A percentile compares a stretch with the other conserved stretches of the same genome.
Evolutionary conservation across 108 stramenopile species (phyloP).

Genomic region (Seminavis robusta): DNA sequence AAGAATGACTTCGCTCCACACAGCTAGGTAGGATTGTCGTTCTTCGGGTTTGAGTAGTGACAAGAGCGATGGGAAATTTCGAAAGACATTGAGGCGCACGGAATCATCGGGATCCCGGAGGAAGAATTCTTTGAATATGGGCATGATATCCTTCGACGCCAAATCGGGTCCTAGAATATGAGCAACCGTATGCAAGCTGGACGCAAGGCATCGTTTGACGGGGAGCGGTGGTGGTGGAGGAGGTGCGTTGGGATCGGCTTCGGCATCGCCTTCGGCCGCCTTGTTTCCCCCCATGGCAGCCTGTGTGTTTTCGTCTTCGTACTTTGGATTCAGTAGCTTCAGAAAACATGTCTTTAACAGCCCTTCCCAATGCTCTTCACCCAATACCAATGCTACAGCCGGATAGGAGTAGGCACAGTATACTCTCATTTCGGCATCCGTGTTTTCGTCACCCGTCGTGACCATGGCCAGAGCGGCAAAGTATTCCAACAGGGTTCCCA

Average conservation of each 20-base stretch:
- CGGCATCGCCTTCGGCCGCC: constrained; percentile 15
- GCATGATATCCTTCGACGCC: constrained; percentile 63
- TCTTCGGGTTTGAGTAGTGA: constrained; percentile 46
- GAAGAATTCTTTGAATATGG: constrained; percentile 82
- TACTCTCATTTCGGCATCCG: constrained; percentile 91
- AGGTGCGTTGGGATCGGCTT: not conserved
- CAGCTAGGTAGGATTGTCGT: constrained; percentile 61
- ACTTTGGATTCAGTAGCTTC: constrained; percentile 61
- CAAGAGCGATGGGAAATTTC: constrained; percentile 76
- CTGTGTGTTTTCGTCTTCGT: constrained; percentile 19
- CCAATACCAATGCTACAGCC: constrained; percentile 91
- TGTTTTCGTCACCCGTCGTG: constrained; percentile 71
- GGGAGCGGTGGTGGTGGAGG: constrained; percentile 60
- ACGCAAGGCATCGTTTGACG: constrained; percentile 87
- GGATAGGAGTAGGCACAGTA: constrained; percentile 97
- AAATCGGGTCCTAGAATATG: constrained; percentile 74
- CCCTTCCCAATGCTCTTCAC: constrained; percentile 73
- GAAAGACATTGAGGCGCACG: constrained; percentile 87
- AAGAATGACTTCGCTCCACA: constrained; percentile 71
- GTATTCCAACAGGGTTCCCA: constrained; percentile 63
- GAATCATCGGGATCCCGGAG: constrained; percentile 93
- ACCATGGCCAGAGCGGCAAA: constrained; percentile 80
- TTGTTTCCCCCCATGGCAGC: constrained; percentile 33
- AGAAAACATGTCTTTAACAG: constrained; percentile 79
- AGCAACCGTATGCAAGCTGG: constrained; percentile 91